Evolutionary conservation across 257 asterid species (phyloP), one percentile per base, ranked within the genome.

Genomic region (Hygrophila difformis): DNA sequence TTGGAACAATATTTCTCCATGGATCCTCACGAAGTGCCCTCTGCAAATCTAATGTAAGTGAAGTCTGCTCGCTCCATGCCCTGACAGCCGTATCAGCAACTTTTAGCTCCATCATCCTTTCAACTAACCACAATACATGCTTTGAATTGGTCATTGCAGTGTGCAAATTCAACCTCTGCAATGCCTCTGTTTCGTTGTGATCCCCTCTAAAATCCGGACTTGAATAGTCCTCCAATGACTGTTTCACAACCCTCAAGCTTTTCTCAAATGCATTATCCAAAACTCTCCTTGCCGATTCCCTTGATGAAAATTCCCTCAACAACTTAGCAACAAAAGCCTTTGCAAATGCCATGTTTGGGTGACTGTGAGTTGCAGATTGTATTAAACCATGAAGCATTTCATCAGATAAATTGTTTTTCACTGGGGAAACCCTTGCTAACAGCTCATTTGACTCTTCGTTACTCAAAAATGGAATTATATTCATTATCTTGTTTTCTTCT

Each of bases 81-180:
- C 43, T 75, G 49, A 75, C 94, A 13, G 97, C 97, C 18, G 78
- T 53, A 59, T 85, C 96, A 1, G 96, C 98, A 14, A 89, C 96
- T 46, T 64, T 77, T 62, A 85, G 68, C 73, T 89, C 98, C 49
- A 85, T 72, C 98, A 89, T 89, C 79, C 98, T 85, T 81, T 89
- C 98, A 24, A 85, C 70, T 73, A 89, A 51, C 98, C 98, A 85
- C 55, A 77, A 18, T 72, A 89, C 51, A 64, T 89, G 98, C 69
- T 78, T 82, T 70, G 77, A 76, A 42, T 68, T 77, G 14, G 87
- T 67, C 94, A 85, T 66, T 0, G 92, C 96, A 9, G 83, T 73
- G 55, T 85, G 96, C 85, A 89, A 55, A 66, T 79, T 70, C 78
- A 89, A 33, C 77, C 93, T 79, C 80, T 89, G 98, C 38, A 82